Evolutionary conservation across 164 flowering plant genomes (phyloP).

Genomic region (Cinnamomum chago): DNA sequence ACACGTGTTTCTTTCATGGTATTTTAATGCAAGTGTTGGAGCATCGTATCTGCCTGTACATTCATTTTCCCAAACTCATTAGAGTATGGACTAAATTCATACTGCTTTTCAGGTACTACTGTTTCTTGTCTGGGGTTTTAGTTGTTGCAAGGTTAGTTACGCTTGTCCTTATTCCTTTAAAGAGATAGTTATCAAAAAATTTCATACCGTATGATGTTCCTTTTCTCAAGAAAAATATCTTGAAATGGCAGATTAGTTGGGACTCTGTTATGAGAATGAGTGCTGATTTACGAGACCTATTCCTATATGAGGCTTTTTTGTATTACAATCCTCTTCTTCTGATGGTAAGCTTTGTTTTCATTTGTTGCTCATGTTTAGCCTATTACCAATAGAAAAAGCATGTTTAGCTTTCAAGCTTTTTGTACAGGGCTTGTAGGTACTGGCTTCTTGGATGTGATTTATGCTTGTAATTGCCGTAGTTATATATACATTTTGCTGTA

Average conservation of each 20-base stretch:
- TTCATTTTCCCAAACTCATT: background rate
- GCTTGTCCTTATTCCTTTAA: background rate
- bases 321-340: conserved; percentile 97
- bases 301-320: conserved; percentile 90
- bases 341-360: conserved; percentile 55
- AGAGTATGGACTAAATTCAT: background rate
- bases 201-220: background rate
- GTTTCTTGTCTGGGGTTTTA: conserved; percentile 76
- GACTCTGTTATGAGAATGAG: conserved; percentile 98
- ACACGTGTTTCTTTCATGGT: background rate
- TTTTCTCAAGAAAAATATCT: background rate
- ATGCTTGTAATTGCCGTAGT: background rate
- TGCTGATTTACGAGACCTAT: conserved; percentile 74
- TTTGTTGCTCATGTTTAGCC: background rate
- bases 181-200: background rate
- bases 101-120: conserved; percentile 55
- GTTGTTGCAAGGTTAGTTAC: conserved; percentile 84
- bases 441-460: background rate
- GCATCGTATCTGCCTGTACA: background rate
- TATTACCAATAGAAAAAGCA: too few relatives aligned
- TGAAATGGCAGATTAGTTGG: conserved; percentile 73
- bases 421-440: background rate
- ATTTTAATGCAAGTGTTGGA: background rate
- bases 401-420: background rate
- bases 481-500: too few relatives aligned